These are phyloP conservation scores for Scutellaria barbata DNA, from an alignment of 257 asterid genomes.

Conservation along the genomic window DNA sequence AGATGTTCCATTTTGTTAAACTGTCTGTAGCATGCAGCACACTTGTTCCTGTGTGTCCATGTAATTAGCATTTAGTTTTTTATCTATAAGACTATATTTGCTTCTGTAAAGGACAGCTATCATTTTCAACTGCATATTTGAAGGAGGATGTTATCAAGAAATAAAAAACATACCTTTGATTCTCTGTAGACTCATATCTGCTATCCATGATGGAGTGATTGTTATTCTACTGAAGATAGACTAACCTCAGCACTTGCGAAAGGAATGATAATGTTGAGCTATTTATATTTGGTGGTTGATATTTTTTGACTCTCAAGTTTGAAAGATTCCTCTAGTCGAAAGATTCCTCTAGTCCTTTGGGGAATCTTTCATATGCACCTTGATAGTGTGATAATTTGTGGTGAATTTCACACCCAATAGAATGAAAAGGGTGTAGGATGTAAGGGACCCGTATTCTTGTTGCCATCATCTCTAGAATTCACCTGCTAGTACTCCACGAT, in stretches of 20 bases:
- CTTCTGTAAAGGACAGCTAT: slow-evolving; percentile 7
- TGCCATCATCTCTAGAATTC: slow-evolving; percentile 31
- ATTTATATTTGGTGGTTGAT: slow-evolving; percentile 54
- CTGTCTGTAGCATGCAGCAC: slow-evolving; percentile 91
- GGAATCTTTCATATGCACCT: no score
- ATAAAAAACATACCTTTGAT: slow-evolving; percentile 46
- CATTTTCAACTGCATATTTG: neutral
- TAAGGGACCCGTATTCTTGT: slow-evolving; percentile 3
- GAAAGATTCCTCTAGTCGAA: slow-evolving; percentile 46
- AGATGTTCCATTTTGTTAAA: slow-evolving; percentile 89
- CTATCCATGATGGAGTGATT: slow-evolving; percentile 52
- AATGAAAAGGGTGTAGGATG: neutral
- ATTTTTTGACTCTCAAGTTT: slow-evolving; percentile 1
- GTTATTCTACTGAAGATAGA: slow-evolving; percentile 17
- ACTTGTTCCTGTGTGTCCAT: slow-evolving; percentile 69
- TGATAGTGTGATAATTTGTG: neutral
- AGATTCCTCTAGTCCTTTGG: slow-evolving; percentile 43
- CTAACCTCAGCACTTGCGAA: slow-evolving; percentile 39
- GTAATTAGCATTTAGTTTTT: slow-evolving; percentile 12
- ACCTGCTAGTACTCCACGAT: slow-evolving; percentile 34
- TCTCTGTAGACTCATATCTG: slow-evolving; percentile 62
- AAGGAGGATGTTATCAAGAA: slow-evolving; percentile 18
- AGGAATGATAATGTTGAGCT: slow-evolving; percentile 40
- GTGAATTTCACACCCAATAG: neutral
- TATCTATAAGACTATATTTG: neutral